Conservation (phyloP, 2,329 filamentous ascomycete genomes). For the Dothiorella sarmentorum region DNA sequence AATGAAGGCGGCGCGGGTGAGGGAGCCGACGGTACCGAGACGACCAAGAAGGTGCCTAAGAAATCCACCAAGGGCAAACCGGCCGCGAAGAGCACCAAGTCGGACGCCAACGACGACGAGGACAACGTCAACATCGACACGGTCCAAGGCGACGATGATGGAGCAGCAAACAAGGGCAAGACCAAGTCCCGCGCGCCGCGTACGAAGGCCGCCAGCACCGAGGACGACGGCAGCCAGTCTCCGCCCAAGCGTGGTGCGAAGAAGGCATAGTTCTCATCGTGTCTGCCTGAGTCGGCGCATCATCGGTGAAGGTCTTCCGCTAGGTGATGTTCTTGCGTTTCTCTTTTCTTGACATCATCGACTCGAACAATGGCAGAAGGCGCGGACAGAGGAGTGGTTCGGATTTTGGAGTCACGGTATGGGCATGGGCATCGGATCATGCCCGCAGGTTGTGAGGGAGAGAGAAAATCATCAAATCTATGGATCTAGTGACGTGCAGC, state of each 20-base stretch:
- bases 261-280: too few species aligned
- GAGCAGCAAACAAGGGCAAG: neutral
- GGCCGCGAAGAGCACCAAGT: neutral
- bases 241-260: neutral
- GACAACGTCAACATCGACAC: neutral
- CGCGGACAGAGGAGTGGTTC: too few species aligned
- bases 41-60: neutral
- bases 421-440: too few species aligned
- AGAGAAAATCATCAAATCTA: neutral
- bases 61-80: slow-evolving; percentile 2
- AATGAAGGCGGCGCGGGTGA: neutral
- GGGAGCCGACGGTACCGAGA: neutral
- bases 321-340: too few species aligned
- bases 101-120: neutral
- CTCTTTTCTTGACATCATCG: too few species aligned
- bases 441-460: neutral
- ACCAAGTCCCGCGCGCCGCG: neutral
- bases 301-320: too few species aligned
- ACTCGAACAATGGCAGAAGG: too few species aligned
- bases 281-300: too few species aligned
- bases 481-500: slow-evolving; percentile 6
- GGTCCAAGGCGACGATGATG: neutral
- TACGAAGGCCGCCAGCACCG: neutral
- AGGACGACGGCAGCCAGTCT: neutral
- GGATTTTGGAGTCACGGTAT: too few species aligned